Percentiles rank a stretch among this genome's conserved stretches.
phyloP scores from a whole-genome alignment of 2,329 filamentous ascomycete species.

The Chaetomium sp. region DNA sequence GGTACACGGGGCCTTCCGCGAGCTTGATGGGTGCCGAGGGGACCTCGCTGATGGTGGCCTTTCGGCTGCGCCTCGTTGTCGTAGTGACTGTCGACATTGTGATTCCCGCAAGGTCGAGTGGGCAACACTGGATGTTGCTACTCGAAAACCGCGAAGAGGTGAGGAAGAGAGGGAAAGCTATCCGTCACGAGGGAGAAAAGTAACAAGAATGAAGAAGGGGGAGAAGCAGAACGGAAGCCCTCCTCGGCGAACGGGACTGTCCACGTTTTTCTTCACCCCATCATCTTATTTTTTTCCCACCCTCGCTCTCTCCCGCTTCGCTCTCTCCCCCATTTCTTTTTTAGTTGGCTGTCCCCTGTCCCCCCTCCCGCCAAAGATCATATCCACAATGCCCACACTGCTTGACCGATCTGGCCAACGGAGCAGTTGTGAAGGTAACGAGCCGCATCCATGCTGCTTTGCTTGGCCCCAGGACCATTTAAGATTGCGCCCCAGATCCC shows the following conservation, averaged over 20 bases:
- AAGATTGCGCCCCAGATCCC: constrained; percentile 12
- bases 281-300: constrained; percentile 6
- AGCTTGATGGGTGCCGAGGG: constrained; percentile 12
- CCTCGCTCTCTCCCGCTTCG: not conserved
- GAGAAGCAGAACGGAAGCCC: not conserved
- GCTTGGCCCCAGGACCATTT: constrained; percentile 1
- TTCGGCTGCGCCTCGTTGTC: constrained; percentile 16
- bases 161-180: not conserved
- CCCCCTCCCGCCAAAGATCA: not conserved
- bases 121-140: not conserved
- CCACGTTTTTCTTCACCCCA: constrained; percentile 1
- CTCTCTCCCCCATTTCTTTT: not conserved
- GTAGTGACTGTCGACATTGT: constrained; percentile 17
- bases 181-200: not conserved
- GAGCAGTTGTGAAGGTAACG: constrained; percentile 2
- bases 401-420: not conserved
- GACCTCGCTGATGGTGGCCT: constrained; percentile 11
- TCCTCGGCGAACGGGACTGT: not conserved
- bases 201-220: not conserved
- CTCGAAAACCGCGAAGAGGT: not conserved
- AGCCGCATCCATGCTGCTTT: constrained; percentile 10
- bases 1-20: constrained; percentile 28
- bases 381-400: not conserved
- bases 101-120: not conserved
- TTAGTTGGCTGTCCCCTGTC: constrained; percentile 4